Base-by-base conservation (phyloP, 176 grass and related monocot genomes). In the Dendrocalamus sinicus region DNA sequence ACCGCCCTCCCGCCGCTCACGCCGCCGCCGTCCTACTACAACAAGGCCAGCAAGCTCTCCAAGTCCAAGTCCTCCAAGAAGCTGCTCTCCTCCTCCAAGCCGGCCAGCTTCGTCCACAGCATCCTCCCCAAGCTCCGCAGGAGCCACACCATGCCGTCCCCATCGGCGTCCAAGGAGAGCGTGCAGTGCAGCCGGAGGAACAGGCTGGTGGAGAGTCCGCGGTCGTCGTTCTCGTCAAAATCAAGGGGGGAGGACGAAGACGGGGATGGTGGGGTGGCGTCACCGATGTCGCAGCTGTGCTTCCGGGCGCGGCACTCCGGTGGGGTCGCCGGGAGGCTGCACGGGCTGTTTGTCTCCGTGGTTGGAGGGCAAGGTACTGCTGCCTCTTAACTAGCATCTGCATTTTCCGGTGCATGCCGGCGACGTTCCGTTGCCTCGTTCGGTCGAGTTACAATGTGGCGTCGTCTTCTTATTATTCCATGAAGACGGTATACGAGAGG, bases 1-100 rank as follows among this genome's bases (percentile, higher is more conserved):
- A 22, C 82, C 59, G 47, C 60, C 30, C 79, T 89, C 51, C 92
- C 92, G 53, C 89, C 92, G 44, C 89, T 91, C 58, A 91, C 76
- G 40, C 92, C 87, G 19, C 92, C 92, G 20, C 92, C 92, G 6
- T 91, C 89, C 50, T 94, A 87, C 89, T 89, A 87, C 81, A 83
- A 3, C 76, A 68, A 67, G 45, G 79, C 24, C 17, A 77, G 17
- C 35, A 86, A 45, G 69, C 72, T 87, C 46, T 37, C 52, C 75
- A 87, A 88, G 83, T 81, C 72, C 26, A 76, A 85, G 59, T 72
- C 85, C 35, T 82, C 91, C 53, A 88, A 88, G 59, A 74, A 68
- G 80, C 80, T 87, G 24, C 30, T 87, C 22, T 59, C 83, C 0
- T 80, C 67, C 12, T 79, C 84, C 41, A 91, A 61, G 85, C 80